Conservation (phyloP, 139 green algal genomes). For the Haematococcus sp. region DNA sequence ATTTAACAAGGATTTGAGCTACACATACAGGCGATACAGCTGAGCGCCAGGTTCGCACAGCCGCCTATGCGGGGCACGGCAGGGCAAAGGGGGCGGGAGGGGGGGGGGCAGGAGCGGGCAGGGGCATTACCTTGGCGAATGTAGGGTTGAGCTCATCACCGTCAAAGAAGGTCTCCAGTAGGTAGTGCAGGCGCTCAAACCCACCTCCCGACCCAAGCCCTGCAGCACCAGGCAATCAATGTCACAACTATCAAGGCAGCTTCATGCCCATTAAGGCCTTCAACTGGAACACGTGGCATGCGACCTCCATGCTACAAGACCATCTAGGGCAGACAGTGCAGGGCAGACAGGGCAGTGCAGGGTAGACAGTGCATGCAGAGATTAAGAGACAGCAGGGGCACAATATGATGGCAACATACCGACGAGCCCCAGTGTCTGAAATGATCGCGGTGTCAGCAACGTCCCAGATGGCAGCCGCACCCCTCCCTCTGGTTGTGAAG, state of each 20-base stretch:
- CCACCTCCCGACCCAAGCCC: slow-evolving; percentile 61
- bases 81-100: not conserved
- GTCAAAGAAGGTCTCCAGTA: slow-evolving; percentile 81
- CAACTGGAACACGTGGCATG: too few relatives aligned
- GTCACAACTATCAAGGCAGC: too few relatives aligned
- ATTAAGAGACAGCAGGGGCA: not conserved
- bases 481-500: slow-evolving; percentile 48
- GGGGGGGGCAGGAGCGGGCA: too few relatives aligned
- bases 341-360: too few relatives aligned
- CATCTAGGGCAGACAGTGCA: too few relatives aligned
- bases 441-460: slow-evolving; percentile 61
- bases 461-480: slow-evolving; percentile 63
- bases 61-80: too few relatives aligned
- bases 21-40: too few relatives aligned
- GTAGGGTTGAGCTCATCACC: slow-evolving; percentile 54
- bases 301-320: not conserved
- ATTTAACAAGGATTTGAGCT: too few relatives aligned
- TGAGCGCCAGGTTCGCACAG: too few relatives aligned
- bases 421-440: slow-evolving; percentile 80
- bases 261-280: not conserved
- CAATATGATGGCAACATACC: slow-evolving; percentile 1
- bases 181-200: slow-evolving; percentile 88
- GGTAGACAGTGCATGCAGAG: too few relatives aligned
- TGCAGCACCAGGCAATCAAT: slow-evolving; percentile 9
- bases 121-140: slow-evolving; percentile 72